These are phyloP conservation scores for Cantharellus anzutake DNA, from an alignment of 768 basidiomycete species.

Conservation along the genomic window DNA sequence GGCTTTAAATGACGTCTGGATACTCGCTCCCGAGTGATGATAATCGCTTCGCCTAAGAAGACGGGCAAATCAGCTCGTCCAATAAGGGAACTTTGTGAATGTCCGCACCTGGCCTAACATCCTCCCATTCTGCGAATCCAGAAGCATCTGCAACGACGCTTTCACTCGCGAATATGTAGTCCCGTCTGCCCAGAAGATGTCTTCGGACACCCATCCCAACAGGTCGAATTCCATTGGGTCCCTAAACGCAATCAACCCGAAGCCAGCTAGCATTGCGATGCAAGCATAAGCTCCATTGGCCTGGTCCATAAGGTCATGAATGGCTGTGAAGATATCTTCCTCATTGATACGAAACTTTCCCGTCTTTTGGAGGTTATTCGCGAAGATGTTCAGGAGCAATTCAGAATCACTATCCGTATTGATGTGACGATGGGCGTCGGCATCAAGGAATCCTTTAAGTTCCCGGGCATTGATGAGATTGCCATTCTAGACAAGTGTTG, in stretches of 20 bases:
- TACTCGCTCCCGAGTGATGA: constrained; percentile 70
- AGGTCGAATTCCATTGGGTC: constrained; percentile 94
- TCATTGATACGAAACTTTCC: constrained; percentile 99
- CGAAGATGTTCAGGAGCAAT: constrained; percentile 90
- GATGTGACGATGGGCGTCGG: constrained; percentile 91
- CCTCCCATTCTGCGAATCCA: constrained; percentile 84
- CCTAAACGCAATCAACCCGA: constrained; percentile 93
- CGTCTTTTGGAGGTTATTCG: constrained; percentile 92
- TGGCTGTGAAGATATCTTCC: constrained; percentile 94
- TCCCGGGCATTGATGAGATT: constrained; percentile 86
- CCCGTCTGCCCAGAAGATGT: constrained; percentile 21
- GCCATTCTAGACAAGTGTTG: constrained; percentile 49
- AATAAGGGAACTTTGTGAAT: background rate
- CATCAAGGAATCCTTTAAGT: constrained; percentile 87
- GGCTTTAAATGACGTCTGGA: constrained; percentile 55
- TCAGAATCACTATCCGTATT: constrained; percentile 98
- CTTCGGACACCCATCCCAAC: constrained; percentile 67
- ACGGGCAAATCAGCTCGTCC: background rate
- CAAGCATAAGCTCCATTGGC: constrained; percentile 92
- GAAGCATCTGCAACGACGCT: constrained; percentile 91
- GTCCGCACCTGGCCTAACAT: constrained; percentile 68
- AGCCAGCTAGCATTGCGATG: constrained; percentile 97
- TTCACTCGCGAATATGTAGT: constrained; percentile 87
- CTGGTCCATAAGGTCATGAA: constrained; percentile 73
- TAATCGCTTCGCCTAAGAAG: constrained; percentile 71